Evolutionary conservation across 768 basidiomycete genomes (phyloP).

Genomic region (Dacryopinax primogenitus): DNA sequence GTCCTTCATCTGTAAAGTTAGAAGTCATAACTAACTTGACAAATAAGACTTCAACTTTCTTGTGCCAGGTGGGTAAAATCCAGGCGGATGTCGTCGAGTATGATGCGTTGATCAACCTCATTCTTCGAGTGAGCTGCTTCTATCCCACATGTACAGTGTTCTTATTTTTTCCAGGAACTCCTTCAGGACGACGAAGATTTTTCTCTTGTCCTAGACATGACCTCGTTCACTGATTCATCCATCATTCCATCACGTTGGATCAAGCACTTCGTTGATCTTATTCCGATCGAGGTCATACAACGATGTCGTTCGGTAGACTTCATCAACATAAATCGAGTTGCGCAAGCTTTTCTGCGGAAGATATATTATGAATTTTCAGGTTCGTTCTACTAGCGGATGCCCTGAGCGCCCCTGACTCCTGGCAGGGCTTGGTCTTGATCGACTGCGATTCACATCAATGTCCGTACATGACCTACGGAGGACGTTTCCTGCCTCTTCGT

Average conservation of each 20-base stretch:
- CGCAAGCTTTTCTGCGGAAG: constrained; percentile 61
- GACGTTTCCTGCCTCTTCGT: neutral
- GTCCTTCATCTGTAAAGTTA: neutral
- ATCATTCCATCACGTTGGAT: constrained; percentile 74
- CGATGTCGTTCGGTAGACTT: constrained; percentile 53
- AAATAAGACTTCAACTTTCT: neutral
- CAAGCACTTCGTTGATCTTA: constrained; percentile 61
- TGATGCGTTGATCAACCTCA: neutral
- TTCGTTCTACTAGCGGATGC: constrained; percentile 20
- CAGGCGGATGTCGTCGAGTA: neutral
- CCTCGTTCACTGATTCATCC: constrained; percentile 57
- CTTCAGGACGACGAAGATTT: constrained; percentile 26
- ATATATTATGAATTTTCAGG: constrained; percentile 57
- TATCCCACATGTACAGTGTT: neutral
- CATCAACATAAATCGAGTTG: constrained; percentile 57
- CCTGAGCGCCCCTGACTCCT: neutral
- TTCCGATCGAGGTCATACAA: constrained; percentile 53
- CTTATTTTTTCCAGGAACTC: neutral
- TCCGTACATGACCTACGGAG: neutral
- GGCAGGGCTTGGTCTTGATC: constrained; percentile 19
- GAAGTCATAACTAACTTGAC: neutral
- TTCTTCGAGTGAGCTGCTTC: neutral
- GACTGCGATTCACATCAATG: constrained; percentile 23
- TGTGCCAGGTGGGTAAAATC: neutral
- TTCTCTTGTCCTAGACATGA: constrained; percentile 72